Percentiles rank a stretch among this genome's conserved stretches.
Conservation (phyloP, 352 stramenopile genomes). For the Phytophthora chlamydospora region DNA sequence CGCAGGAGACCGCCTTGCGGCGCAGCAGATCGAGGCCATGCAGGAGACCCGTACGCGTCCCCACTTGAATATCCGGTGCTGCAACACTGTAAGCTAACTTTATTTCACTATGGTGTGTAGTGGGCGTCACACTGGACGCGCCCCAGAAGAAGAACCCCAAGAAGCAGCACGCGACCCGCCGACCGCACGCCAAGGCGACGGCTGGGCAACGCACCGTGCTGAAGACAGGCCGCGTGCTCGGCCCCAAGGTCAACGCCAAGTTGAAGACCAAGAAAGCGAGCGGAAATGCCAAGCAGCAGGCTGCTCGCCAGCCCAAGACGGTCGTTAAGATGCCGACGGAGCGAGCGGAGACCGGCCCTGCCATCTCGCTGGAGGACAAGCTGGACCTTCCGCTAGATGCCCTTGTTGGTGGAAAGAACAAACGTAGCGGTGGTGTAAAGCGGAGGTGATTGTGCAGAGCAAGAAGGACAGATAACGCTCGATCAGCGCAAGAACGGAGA, state of each 20-base stretch:
- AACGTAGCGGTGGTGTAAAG: slow-evolving; percentile 36
- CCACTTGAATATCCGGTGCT: not conserved
- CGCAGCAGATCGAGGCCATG: slow-evolving; percentile 55
- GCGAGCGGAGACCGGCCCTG: slow-evolving; percentile 5
- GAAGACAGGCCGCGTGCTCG: slow-evolving; percentile 71
- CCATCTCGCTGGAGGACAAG: slow-evolving; percentile 67
- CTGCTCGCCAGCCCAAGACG: slow-evolving; percentile 31
- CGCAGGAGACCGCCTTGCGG: slow-evolving; percentile 47
- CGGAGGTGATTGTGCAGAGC: slow-evolving; percentile 34
- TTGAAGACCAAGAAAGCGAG: slow-evolving; percentile 24
- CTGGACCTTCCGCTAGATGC: slow-evolving; percentile 71
- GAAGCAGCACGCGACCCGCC: slow-evolving; percentile 52
- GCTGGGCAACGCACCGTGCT: slow-evolving; percentile 46
- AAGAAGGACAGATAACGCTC: slow-evolving; percentile 10
- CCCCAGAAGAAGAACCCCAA: slow-evolving; percentile 39
- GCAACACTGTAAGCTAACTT: slow-evolving; percentile 1
- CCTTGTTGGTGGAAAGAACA: slow-evolving; percentile 45
- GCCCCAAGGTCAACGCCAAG: slow-evolving; percentile 41
- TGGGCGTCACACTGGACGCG: slow-evolving; percentile 25
- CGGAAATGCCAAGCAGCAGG: slow-evolving; percentile 33
- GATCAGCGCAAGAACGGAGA: slow-evolving; percentile 10
- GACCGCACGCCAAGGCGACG: slow-evolving; percentile 56
- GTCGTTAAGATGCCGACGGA: slow-evolving; percentile 34
- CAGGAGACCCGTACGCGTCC: slow-evolving; percentile 45
- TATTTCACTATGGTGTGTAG: slow-evolving; percentile 14